Conservation (phyloP, 2,329 filamentous ascomycete genomes). For the Aschersonia sp. region DNA sequence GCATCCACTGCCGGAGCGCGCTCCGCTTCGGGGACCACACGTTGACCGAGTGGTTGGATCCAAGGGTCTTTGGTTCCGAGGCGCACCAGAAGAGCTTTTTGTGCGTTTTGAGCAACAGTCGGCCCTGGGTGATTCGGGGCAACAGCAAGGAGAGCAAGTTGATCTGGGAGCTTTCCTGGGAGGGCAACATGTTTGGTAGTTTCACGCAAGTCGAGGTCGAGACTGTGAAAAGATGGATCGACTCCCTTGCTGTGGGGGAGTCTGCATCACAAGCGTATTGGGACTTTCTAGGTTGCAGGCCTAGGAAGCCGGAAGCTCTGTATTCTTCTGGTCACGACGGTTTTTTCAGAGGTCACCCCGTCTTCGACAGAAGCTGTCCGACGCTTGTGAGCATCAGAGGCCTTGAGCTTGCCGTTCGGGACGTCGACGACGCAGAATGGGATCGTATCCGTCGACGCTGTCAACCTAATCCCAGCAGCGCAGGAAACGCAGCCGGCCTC, state of each 20-base stretch:
- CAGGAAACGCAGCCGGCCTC: too few relatives aligned
- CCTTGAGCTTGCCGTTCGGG: not conserved
- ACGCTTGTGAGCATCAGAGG: not conserved
- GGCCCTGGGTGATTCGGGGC: constrained; percentile 24
- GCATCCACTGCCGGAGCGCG: constrained; percentile 3
- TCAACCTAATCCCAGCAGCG: not conserved
- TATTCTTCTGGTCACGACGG: not conserved
- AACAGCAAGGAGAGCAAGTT: constrained; percentile 23
- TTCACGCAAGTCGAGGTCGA: constrained; percentile 26
- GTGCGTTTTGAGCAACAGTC: constrained; percentile 1
- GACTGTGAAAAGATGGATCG: constrained; percentile 5
- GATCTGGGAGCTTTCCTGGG: constrained; percentile 26
- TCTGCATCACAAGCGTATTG: not conserved
- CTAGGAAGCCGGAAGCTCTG: too few relatives aligned
- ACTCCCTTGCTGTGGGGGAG: not conserved
- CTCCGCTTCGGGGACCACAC: constrained; percentile 3
- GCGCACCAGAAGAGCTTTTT: constrained; percentile 4
- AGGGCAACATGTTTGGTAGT: constrained; percentile 32
- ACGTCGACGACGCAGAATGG: not conserved
- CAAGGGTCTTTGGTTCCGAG: not conserved
- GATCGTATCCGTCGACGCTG: not conserved
- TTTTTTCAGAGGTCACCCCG: not conserved
- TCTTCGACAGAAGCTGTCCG: not conserved
- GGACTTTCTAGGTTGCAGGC: not conserved
- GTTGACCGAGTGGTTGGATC: constrained; percentile 2